Percentiles rank a stretch among this genome's conserved stretches.
These are phyloP conservation scores for Flaveria linearis DNA, from an alignment of 129 eudicot genomes.

Conservation along the genomic window DNA sequence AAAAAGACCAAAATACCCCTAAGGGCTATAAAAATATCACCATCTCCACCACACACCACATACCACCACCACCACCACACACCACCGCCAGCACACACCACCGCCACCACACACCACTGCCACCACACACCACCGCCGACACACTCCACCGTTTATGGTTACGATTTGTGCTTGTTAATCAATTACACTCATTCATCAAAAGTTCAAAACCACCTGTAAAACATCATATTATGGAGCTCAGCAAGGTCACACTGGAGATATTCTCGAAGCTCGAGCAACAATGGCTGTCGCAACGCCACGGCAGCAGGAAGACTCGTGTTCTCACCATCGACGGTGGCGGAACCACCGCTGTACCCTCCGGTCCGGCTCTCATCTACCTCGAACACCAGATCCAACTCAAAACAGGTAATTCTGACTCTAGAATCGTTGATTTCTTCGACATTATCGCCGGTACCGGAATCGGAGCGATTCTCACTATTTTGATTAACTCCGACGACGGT, in stretches of 20 bases:
- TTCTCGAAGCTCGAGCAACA: constrained; percentile 96
- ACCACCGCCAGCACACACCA: no score
- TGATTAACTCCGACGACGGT: constrained; percentile 69
- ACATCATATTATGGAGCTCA: constrained; percentile 48
- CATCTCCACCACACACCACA: no score
- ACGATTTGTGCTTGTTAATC: no score
- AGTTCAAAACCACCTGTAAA: neutral
- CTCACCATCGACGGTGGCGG: constrained; percentile 92
- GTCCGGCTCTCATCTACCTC: constrained; percentile 62
- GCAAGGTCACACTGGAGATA: constrained; percentile 78
- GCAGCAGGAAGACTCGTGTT: constrained; percentile 59
- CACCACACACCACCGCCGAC: no score
- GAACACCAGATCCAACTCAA: constrained; percentile 78
- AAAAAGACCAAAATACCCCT: no score
- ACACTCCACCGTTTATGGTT: no score
- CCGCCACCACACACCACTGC: no score
- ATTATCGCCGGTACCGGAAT: constrained; percentile 85
- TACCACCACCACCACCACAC: no score
- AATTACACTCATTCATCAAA: neutral
- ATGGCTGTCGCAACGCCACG: constrained; percentile 68
- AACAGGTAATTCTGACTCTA: constrained; percentile 60
- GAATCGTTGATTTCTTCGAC: constrained; percentile 82
- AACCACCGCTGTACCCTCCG: constrained; percentile 58
- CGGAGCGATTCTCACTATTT: constrained; percentile 71
- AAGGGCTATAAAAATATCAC: no score